These are phyloP conservation scores for Trichoderma koningiopsis DNA, from an alignment of 2,329 filamentous ascomycete genomes.

Conservation along the genomic window DNA sequence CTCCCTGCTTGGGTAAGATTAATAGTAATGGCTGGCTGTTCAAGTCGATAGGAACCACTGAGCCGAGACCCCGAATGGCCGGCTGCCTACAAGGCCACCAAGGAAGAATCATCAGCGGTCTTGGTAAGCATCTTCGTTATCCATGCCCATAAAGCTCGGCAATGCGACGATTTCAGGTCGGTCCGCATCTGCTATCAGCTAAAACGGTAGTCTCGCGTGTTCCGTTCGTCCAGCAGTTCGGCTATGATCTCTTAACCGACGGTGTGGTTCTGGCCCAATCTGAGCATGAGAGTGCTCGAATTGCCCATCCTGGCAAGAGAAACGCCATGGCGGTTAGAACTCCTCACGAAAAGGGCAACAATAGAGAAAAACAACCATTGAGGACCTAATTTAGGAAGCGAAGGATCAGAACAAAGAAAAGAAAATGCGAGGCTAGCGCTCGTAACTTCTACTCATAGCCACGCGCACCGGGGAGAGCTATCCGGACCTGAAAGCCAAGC, in stretches of 20 bases:
- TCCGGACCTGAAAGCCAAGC: neutral
- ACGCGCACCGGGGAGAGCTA: neutral
- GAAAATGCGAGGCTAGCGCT: neutral
- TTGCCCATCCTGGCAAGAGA: neutral
- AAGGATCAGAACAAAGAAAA: neutral
- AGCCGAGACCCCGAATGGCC: neutral
- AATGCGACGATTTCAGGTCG: neutral
- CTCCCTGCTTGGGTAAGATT: neutral
- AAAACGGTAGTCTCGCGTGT: neutral
- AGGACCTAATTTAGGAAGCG: neutral
- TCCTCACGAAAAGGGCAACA: neutral
- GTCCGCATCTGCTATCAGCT: neutral
- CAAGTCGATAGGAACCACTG: neutral
- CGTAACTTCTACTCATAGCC: neutral
- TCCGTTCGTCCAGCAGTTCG: neutral
- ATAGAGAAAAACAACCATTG: neutral
- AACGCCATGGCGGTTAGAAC: neutral
- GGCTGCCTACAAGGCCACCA: neutral
- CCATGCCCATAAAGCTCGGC: neutral
- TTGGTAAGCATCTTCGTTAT: neutral
- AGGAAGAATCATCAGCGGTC: neutral
- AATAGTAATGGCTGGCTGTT: neutral
- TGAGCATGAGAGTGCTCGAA: neutral
- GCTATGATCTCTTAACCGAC: slow-evolving; percentile 2
- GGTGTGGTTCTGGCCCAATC: neutral